Percentiles rank a stretch among this genome's conserved stretches.
These are phyloP conservation scores for Tetrahymena borealis DNA, from an alignment of 73 alveolate genomes.

Conservation along the genomic window DNA sequence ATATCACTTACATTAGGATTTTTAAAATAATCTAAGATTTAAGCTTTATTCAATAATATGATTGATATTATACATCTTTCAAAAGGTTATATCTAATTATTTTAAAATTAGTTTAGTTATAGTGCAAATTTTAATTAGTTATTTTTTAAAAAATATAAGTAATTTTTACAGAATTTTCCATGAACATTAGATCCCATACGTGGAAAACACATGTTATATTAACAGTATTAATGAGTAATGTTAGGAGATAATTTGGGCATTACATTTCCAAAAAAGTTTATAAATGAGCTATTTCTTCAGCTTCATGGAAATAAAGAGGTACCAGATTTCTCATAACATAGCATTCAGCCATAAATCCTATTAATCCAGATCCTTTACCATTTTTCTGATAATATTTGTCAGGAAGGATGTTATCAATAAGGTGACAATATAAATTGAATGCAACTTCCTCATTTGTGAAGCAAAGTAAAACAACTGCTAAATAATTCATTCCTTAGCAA, in stretches of 20 bases:
- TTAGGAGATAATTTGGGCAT: background rate
- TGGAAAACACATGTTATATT: background rate
- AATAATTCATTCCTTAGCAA: slow-evolving; percentile 1
- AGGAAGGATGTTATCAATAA: background rate
- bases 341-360: background rate
- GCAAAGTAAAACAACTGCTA: background rate
- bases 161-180: background rate
- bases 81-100: background rate
- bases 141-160: background rate
- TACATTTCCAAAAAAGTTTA: background rate
- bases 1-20: background rate
- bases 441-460: background rate
- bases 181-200: background rate
- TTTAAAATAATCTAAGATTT: background rate
- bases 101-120: background rate
- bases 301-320: background rate
- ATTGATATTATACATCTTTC: background rate
- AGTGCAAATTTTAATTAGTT: background rate
- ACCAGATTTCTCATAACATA: background rate
- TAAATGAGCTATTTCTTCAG: background rate
- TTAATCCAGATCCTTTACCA: background rate
- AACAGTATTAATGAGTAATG: background rate
- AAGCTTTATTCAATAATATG: background rate
- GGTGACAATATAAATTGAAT: background rate
- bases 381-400: background rate